Evolutionary conservation across 192 early-diverging fungal species (phyloP).

Genomic region (Phlyctochytrium planicorne): DNA sequence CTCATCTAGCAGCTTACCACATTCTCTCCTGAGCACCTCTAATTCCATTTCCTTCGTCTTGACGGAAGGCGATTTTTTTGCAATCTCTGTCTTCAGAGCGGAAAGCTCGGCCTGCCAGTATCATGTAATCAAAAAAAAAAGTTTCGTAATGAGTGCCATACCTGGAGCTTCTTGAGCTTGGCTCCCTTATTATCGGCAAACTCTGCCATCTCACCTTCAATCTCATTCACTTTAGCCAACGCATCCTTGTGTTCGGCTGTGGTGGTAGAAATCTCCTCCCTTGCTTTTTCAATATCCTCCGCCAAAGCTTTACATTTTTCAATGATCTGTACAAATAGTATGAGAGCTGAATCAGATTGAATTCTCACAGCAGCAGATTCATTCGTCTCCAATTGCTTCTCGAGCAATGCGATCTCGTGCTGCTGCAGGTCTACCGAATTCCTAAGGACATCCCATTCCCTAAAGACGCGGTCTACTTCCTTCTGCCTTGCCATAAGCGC

Average conservation of each 20-base stretch:
- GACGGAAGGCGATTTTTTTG: neutral
- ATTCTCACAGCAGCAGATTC: constrained; percentile 62
- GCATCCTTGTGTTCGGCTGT: constrained; percentile 49
- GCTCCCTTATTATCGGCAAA: neutral
- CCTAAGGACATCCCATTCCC: constrained; percentile 57
- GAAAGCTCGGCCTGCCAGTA: neutral
- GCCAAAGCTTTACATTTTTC: constrained; percentile 64
- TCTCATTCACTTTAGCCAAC: neutral
- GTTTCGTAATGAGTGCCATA: constrained; percentile 4
- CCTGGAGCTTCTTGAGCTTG: neutral
- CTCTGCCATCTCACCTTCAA: neutral
- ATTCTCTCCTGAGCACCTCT: neutral
- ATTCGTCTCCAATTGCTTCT: constrained; percentile 78
- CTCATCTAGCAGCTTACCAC: neutral
- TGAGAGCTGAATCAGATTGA: constrained; percentile 3
- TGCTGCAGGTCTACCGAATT: constrained; percentile 61
- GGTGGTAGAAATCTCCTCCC: constrained; percentile 64
- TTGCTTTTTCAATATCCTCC: constrained; percentile 62
- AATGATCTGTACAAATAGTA: constrained; percentile 50
- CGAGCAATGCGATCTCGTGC: constrained; percentile 74
- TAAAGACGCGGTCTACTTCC: constrained; percentile 50
- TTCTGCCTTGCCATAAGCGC: constrained; percentile 56
- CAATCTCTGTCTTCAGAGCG: neutral
- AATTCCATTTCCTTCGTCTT: neutral
- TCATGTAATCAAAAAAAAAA: neutral